Base-by-base conservation (phyloP, 179 eudicot genomes). In the Spinacia oleracea region DNA sequence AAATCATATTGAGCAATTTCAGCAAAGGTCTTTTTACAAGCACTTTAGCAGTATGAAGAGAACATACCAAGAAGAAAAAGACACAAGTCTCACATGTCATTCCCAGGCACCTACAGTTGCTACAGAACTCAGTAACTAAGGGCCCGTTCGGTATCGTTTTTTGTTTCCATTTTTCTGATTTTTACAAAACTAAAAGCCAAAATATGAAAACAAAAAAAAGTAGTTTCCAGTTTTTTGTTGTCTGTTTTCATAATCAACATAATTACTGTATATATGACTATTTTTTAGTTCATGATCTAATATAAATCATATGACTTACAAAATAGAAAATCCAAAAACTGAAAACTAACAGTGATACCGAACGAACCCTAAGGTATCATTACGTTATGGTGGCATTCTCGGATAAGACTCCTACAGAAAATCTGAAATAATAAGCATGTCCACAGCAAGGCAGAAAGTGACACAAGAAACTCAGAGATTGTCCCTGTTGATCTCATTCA, bases 71-170 rank as follows among this genome's bases (percentile, higher is more conserved):
- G 35, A 72, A 21, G 14, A 72, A 58, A 64, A 53, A 29, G 43
- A 64, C 3, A 20, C 6, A 58, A 40, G n/a, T 20, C 29, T 50
- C 76, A 38, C 32, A 42, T 40, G 43, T 15, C 21, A 53, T 50
- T 72, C 27, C 31, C 46, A 73, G n/a, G 48, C 76, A 32, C 15
- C 65, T 53, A 20, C n/a, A n/a, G n/a, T n/a, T n/a, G n/a, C n/a
- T n/a, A n/a, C 10, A 16, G 46, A 73, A 5, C 65, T 73, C 16
- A 21, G 65, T 40, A 74, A 14, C 67, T 59, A 8, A n/a, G n/a
- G n/a, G n/a, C n/a, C n/a, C n/a, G n/a, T n/a, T n/a, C n/a, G n/a
- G n/a, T n/a, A n/a, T n/a, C n/a, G n/a, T n/a, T n/a, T n/a, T n/a
- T n/a, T n/a, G n/a, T n/a, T n/a, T n/a, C n/a, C n/a, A n/a, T n/a